Conservation (phyloP, 208 protist species). For the Leishmania turanica region DNA sequence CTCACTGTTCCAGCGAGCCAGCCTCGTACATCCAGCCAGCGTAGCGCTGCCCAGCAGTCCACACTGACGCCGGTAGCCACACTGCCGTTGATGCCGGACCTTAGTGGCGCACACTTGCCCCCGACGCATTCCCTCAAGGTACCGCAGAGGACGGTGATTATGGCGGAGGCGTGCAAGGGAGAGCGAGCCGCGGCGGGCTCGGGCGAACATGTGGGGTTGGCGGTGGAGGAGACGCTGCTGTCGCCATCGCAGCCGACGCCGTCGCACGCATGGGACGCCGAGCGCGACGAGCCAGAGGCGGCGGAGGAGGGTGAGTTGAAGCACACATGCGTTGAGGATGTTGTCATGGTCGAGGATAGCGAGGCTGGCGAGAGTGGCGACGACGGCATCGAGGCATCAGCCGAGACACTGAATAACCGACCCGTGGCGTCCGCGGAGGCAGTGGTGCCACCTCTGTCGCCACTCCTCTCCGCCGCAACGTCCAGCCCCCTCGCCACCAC, state of each 20-base stretch:
- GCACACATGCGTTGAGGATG: background rate
- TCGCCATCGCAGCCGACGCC: slow-evolving; percentile 2
- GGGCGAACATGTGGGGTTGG: background rate
- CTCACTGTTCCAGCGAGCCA: background rate
- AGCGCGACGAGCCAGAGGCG: background rate
- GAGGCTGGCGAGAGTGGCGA: background rate
- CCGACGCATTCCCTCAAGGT: background rate
- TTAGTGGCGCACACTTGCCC: background rate
- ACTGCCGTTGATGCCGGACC: background rate
- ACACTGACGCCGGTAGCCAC: background rate
- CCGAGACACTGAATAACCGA: background rate
- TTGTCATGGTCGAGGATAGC: background rate
- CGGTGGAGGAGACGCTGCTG: background rate
- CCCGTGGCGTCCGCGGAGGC: background rate
- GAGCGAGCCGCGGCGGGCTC: background rate
- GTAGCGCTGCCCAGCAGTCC: background rate
- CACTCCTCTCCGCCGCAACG: background rate
- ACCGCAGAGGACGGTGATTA: background rate
- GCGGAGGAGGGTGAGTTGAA: background rate
- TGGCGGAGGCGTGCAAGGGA: background rate
- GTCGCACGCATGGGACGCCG: background rate
- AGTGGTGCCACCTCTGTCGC: background rate
- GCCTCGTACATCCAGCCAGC: background rate
- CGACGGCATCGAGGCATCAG: background rate
- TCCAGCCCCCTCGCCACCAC: background rate